Evolutionary conservation across 306 rosid genomes (phyloP).

Genomic region (Pterocarpus santalinus): DNA sequence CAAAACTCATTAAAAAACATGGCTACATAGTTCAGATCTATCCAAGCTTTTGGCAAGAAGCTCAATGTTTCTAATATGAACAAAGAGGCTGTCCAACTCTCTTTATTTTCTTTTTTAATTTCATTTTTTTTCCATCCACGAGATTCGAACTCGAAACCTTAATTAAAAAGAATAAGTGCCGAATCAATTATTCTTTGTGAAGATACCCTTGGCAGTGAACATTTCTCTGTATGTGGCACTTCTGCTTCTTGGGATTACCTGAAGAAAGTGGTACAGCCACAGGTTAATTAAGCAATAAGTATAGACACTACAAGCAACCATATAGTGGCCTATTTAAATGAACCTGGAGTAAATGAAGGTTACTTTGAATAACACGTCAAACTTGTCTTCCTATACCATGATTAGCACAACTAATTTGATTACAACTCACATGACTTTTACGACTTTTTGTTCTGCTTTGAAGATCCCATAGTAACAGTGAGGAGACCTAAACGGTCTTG

Average conservation of each 20-base stretch:
- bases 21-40: too few species aligned
- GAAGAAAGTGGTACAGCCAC: too few species aligned
- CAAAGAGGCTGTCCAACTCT: not conserved
- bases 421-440: conserved; percentile 42
- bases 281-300: conserved; percentile 12
- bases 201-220: not conserved
- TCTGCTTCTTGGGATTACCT: conserved; percentile 38
- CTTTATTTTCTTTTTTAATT: too few species aligned
- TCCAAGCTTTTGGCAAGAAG: too few species aligned
- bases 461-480: conserved; percentile 37
- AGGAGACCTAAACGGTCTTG: conserved; percentile 17
- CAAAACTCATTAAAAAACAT: too few species aligned
- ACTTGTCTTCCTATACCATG: conserved; percentile 47
- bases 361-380: conserved; percentile 50
- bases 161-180: not conserved
- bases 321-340: conserved; percentile 46
- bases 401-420: conserved; percentile 57
- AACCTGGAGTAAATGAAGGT: conserved; percentile 49
- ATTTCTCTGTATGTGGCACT: conserved; percentile 10
- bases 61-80: not conserved
- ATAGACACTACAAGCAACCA: conserved; percentile 37
- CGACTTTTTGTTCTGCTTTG: conserved; percentile 25
- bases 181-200: conserved; percentile 1
- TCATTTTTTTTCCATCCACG: too few species aligned
- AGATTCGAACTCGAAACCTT: too few species aligned